These are phyloP conservation scores for Puccinia coronata DNA, from an alignment of 1,284 basidiomycete species.

Conservation along the genomic window DNA sequence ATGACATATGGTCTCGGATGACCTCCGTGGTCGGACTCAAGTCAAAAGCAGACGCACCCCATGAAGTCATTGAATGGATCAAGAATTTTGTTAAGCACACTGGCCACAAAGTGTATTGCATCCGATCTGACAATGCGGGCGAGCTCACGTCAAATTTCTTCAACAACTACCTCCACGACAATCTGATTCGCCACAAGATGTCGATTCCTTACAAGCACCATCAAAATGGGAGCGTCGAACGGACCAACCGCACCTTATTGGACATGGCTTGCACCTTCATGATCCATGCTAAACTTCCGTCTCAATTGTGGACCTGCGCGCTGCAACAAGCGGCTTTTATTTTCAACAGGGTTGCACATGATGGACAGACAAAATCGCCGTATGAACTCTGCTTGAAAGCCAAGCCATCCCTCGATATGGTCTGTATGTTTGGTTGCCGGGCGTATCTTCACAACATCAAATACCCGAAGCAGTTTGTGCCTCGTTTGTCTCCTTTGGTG, in stretches of 20 bases:
- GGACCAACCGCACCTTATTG: neutral
- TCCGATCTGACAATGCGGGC: neutral
- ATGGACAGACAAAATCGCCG: neutral
- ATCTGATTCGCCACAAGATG: neutral
- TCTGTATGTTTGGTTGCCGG: neutral
- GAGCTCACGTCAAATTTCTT: neutral
- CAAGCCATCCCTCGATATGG: neutral
- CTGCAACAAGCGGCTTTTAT: neutral
- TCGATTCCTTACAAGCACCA: slow-evolving; percentile 10
- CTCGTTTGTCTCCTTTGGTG: too few species aligned
- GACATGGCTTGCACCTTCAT: slow-evolving; percentile 19
- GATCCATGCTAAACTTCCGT: slow-evolving; percentile 1
- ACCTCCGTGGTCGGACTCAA: neutral
- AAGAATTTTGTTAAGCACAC: neutral
- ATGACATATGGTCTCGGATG: neutral
- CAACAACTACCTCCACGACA: neutral
- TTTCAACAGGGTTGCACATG: neutral
- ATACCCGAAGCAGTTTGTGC: neutral
- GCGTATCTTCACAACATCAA: neutral
- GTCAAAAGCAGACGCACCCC: neutral
- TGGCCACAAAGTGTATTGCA: neutral
- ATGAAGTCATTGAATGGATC: neutral
- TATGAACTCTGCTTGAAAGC: neutral
- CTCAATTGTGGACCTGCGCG: neutral
- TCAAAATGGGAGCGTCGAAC: slow-evolving; percentile 18